Base-by-base conservation (phyloP, 768 basidiomycete species). In the Psilocybe cyanescens region DNA sequence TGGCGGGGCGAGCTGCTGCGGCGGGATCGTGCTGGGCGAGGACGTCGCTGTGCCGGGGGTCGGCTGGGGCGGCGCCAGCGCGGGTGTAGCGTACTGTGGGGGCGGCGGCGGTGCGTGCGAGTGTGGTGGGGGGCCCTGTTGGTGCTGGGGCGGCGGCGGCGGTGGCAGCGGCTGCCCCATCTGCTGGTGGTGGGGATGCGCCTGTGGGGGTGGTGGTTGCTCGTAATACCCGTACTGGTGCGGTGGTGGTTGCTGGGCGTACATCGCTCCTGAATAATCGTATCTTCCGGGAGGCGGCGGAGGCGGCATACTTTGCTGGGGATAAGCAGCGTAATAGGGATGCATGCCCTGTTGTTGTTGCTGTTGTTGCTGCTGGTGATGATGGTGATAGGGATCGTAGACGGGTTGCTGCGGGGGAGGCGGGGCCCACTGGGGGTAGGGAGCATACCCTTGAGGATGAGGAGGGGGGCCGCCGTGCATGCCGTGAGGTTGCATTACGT, bases 331-430 rank as follows among this genome's bases (percentile, higher is more conserved):
- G 58, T 70, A 67, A 8, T 68, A 69, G 2, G 61, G 65, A 4
- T 53, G 63, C 31, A 55, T 48, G n/a, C 30, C 53, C 19, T 64
- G 65, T 16, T 65, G 68, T n/a, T 65, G 68, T 6, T 69, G 70
- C 35, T 69, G 70, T 35, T 71, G 71, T 45, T 73, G 74, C 46
- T 73, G 71, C 37, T 65, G 68, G n/a, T 67, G 71, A 35, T 70
- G 71, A 39, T 71, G 72, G 47, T 73, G 74, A 47, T 74, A 71
- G 45, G 74, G 73, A 45, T 72, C 70, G 49, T 77, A 74, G 1
- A 67, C 64, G 12, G 68, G 66, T 39, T 68, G 72, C 24, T 66
- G 70, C 7, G 70, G 72, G 3, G 66, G 69, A 8, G 64, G 71
- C 0, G 68, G 72, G 1, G 30, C 46, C 64, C 68, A 67, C 58